These are phyloP conservation scores for Proliferodiscus dingleyae DNA, from an alignment of 2,329 filamentous ascomycete species.

Conservation along the genomic window DNA sequence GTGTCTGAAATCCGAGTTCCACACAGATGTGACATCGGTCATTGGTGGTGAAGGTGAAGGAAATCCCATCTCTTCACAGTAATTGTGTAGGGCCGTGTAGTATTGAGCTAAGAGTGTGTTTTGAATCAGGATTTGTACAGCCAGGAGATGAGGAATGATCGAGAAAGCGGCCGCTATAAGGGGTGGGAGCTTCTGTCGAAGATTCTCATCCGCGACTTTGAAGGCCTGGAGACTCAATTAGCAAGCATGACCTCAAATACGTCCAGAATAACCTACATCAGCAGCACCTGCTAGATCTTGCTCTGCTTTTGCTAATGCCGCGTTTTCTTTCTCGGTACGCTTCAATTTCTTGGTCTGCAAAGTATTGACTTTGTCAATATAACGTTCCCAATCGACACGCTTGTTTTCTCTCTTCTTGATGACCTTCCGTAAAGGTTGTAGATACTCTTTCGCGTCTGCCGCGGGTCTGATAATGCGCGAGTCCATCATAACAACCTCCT, in stretches of 20 bases:
- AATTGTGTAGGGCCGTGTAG: conserved; percentile 72
- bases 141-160: conserved; percentile 67
- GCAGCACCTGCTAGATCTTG: conserved; percentile 60
- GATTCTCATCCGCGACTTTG: conserved; percentile 66
- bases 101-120: conserved; percentile 72
- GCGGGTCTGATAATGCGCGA: conserved; percentile 64
- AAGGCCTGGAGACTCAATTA: conserved; percentile 52
- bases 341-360: conserved; percentile 61
- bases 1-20: conserved; percentile 59
- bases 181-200: conserved; percentile 66
- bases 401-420: conserved; percentile 83
- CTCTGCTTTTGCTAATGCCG: conserved; percentile 65
- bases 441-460: conserved; percentile 60
- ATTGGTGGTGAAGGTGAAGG: conserved; percentile 69
- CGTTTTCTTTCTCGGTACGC: conserved; percentile 68
- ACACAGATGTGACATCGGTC: conserved; percentile 63
- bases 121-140: conserved; percentile 68
- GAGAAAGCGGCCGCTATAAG: conserved; percentile 67
- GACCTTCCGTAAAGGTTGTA: conserved; percentile 71
- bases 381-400: conserved; percentile 75
- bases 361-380: conserved; percentile 65
- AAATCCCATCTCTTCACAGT: conserved; percentile 63
- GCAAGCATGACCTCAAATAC: conserved; percentile 3
- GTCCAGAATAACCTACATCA: conserved; percentile 44
- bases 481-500: conserved; percentile 69